A percentile compares a stretch with the other conserved stretches of the same genome.
These are phyloP conservation scores for Gastrolobium bilobum DNA, from an alignment of 306 rosid genomes.

Conservation along the genomic window DNA sequence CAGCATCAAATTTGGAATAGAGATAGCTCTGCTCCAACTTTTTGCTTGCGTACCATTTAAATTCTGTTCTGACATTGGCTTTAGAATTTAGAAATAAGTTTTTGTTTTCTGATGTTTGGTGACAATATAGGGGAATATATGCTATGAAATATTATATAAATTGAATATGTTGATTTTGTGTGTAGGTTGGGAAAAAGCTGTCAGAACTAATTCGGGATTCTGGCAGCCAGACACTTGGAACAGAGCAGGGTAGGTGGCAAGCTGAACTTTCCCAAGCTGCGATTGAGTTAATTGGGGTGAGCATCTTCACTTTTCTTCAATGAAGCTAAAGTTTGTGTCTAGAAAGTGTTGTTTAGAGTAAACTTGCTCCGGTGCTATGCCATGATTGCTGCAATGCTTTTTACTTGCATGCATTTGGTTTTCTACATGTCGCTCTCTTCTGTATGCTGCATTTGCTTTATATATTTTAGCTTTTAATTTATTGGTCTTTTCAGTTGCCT, in stretches of 20 bases:
- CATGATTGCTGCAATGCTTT: constrained; percentile 24
- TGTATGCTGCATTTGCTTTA: no score
- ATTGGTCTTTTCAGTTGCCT: no score
- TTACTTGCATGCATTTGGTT: background rate
- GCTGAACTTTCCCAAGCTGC: constrained; percentile 98
- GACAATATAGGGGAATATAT: no score
- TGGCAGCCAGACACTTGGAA: constrained; percentile 80
- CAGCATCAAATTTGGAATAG: background rate
- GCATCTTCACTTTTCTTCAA: constrained; percentile 32
- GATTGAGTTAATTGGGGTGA: constrained; percentile 93
- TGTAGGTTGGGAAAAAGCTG: constrained; percentile 94
- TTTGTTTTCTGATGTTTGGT: background rate
- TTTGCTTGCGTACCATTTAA: background rate
- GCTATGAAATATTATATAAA: background rate
- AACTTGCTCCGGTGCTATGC: constrained; percentile 9
- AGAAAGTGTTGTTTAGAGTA: constrained; percentile 21
- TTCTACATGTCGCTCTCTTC: no score
- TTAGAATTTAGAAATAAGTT: background rate
- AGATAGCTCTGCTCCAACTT: background rate
- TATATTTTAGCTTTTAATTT: no score
- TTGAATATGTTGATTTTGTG: constrained; percentile 25
- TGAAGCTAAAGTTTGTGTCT: constrained; percentile 26
- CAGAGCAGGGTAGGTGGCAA: constrained; percentile 99
- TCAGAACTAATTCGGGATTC: constrained; percentile 96
- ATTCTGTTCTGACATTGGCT: background rate